Evolutionary conservation across 106 monocot genomes (phyloP).

Genomic region (Hemerocallis citrina): DNA sequence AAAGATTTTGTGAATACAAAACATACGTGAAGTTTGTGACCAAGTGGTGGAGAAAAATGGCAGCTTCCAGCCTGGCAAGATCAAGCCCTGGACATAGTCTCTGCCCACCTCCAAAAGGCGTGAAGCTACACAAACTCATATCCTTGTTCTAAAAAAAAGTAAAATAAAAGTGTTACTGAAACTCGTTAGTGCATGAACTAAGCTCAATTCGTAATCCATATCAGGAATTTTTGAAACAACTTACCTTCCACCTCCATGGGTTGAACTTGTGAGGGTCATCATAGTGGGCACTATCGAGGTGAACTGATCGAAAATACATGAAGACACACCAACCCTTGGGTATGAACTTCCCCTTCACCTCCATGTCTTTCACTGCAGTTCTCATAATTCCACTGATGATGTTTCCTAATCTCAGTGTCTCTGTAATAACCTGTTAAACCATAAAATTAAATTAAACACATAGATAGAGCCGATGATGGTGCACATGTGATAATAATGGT

Average conservation of each 20-base stretch:
- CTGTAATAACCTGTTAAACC: slow-evolving; percentile 54
- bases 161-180: not conserved
- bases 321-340: slow-evolving; percentile 95
- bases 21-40: slow-evolving; percentile 80
- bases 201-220: too few species aligned
- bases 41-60: slow-evolving; percentile 92
- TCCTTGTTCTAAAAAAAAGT: slow-evolving; percentile 33
- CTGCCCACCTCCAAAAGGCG: slow-evolving; percentile 94
- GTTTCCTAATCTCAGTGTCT: slow-evolving; percentile 79
- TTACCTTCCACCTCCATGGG: slow-evolving; percentile 98
- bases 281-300: slow-evolving; percentile 62
- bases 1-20: not conserved
- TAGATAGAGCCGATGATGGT: not conserved
- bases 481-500: not conserved
- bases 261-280: slow-evolving; percentile 66
- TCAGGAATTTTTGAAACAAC: not conserved
- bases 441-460: not conserved
- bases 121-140: slow-evolving; percentile 47
- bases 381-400: slow-evolving; percentile 84
- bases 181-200: not conserved
- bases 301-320: slow-evolving; percentile 82
- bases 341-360: slow-evolving; percentile 75
- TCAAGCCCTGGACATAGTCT: slow-evolving; percentile 95
- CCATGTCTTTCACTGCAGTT: slow-evolving; percentile 63
- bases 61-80: slow-evolving; percentile 96